phyloP scores from a whole-genome alignment of 192 early-diverging fungal genomes.

The Umbelopsis isabellina region DNA sequence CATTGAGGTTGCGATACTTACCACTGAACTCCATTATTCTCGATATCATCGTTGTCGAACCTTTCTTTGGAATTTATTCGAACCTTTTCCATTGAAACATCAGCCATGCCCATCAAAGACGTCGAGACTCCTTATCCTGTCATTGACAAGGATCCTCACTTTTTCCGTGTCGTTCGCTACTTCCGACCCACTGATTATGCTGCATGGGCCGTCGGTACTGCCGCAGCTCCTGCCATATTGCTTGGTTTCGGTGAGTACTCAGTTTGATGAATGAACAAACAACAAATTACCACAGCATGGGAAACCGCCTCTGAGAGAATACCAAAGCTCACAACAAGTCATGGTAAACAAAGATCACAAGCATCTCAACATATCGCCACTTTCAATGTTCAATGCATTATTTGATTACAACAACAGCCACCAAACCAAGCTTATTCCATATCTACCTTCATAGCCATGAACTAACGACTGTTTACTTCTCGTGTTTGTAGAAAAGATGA shows the following conservation, averaged over 20 bases:
- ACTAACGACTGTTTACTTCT: not conserved
- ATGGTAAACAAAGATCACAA: no score
- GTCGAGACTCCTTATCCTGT: slow-evolving; percentile 72
- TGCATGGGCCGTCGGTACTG: slow-evolving; percentile 61
- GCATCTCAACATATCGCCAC: no score
- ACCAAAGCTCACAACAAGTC: no score
- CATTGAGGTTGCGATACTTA: not conserved
- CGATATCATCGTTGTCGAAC: not conserved
- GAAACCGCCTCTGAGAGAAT: no score
- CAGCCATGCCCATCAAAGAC: slow-evolving; percentile 49
- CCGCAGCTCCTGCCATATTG: slow-evolving; percentile 75
- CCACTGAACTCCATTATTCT: not conserved
- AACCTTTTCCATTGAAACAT: not conserved
- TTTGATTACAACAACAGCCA: not conserved
- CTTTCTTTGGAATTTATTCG: not conserved
- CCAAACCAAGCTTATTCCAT: not conserved
- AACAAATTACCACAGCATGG: no score
- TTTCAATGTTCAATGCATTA: no score
- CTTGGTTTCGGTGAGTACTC: slow-evolving; percentile 70
- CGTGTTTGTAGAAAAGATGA: slow-evolving; percentile 47
- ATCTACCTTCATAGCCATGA: not conserved
- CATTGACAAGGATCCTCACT: slow-evolving; percentile 91
- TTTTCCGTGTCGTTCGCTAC: slow-evolving; percentile 87
- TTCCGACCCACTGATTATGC: slow-evolving; percentile 83
- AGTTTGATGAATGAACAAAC: not conserved